phyloP scores from a whole-genome alignment of 352 stramenopile species.

The Pythium dissotocum region DNA sequence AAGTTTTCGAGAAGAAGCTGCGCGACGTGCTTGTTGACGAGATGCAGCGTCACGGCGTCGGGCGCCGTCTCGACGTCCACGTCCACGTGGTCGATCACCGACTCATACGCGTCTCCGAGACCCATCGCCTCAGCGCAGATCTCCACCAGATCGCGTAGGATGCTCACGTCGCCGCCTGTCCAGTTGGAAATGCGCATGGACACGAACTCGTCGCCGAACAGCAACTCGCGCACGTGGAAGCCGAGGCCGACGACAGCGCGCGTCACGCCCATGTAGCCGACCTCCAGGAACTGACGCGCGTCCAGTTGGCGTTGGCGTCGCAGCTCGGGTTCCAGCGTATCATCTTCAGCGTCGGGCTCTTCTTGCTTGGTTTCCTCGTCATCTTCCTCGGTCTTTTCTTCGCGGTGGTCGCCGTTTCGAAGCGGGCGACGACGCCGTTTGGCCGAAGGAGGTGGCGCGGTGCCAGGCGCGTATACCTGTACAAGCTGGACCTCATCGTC shows the following conservation, averaged over 20 bases:
- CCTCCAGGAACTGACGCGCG: not conserved
- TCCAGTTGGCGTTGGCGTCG: not conserved
- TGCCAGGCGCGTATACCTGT: not conserved
- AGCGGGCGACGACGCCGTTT: not conserved
- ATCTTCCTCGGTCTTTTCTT: not conserved
- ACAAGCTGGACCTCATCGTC: not conserved
- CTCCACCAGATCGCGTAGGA: not conserved
- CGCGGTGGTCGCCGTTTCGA: not conserved
- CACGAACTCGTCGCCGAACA: not conserved
- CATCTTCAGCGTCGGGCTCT: not conserved
- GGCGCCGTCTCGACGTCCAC: not conserved
- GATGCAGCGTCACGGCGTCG: not conserved
- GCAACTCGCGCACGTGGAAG: not conserved
- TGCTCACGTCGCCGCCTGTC: not conserved
- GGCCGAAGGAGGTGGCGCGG: not conserved
- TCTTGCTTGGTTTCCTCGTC: constrained; percentile 1
- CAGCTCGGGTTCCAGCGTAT: not conserved
- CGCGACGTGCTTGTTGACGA: not conserved
- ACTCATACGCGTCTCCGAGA: not conserved
- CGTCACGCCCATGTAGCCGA: not conserved
- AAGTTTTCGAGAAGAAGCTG: not conserved
- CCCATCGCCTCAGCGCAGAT: not conserved
- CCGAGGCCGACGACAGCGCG: not conserved
- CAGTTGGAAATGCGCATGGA: not conserved
- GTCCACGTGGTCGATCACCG: not conserved